Evolutionary conservation across 1,284 basidiomycete species (phyloP), one percentile per base, ranked within the genome.

Genomic region (Golubevia pallescens): DNA sequence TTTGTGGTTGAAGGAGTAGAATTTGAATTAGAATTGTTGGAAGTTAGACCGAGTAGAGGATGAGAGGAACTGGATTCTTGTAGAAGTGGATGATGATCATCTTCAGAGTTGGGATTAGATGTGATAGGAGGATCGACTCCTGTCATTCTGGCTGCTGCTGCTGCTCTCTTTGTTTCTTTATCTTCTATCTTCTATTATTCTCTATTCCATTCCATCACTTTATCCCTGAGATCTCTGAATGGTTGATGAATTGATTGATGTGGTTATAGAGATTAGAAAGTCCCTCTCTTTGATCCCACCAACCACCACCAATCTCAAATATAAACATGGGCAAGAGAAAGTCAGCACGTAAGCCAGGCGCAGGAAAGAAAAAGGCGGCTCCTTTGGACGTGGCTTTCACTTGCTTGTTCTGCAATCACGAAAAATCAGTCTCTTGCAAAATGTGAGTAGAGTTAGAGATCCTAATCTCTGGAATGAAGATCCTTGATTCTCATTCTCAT

Each of bases 401-500:
- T 19, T 87, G 86, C 85, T 87, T 95, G n/a, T 95, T 94, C 86
- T 95, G 93, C 86, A 91, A 94, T 86, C 93, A 95, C 84, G 92
- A 94, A 81, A 93, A 92, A 80, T 92, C 93, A 20, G 93, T 95
- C 62, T 92, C 91, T 10, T 93, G 94, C 63, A 90, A 93, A 84
- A 89, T 95, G 75, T 86, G 92, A 93, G 87, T 89, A 90, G 79
- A 93, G 93, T 84, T 93, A 93, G 78, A 91, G 92, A 1, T 87
- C 93, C 28, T 92, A 91, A 8, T 89, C 92, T 73, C 88, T 93
- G 24, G 89, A 90, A 28, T 93, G 92, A 86, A 90, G 91, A 92
- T 75, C 92, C 93, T 84, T 88, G 91, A 57, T 94, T 90, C 81
- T 92, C 93, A 81, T 91, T 91, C 86, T 92, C 92, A 89, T 91